A percentile compares a stretch with the other conserved stretches of the same genome.
phyloP scores from a whole-genome alignment of 1,284 basidiomycete genomes.

The Ganoderma lucidum region DNA sequence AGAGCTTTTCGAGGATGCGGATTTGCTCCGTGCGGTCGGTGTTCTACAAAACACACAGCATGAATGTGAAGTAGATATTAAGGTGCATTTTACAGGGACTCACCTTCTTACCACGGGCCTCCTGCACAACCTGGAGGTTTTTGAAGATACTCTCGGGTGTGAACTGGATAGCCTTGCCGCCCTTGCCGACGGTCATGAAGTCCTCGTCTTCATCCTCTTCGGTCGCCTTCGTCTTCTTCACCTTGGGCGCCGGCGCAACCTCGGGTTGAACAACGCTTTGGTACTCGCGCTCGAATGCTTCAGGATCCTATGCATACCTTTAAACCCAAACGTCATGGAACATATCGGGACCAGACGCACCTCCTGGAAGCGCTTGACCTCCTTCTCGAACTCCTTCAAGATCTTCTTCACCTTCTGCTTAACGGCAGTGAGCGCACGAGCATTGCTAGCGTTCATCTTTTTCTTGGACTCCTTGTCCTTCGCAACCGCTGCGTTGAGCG shows the following conservation, averaged over 20 bases:
- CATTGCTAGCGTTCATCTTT: conserved; percentile 97
- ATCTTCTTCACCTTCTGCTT: conserved; percentile 98
- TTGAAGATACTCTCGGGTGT: conserved; percentile 94
- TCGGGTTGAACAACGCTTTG: conserved; percentile 60
- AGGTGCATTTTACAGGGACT: conserved; percentile 22
- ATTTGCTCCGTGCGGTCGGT: conserved; percentile 98
- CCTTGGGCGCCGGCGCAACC: conserved; percentile 50
- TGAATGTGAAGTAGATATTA: background rate
- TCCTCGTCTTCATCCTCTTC: conserved; percentile 55
- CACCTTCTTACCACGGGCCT: conserved; percentile 97
- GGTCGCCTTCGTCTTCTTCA: conserved; percentile 44
- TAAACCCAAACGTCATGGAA: background rate
- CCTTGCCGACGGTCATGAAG: conserved; percentile 93
- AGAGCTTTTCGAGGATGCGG: conserved; percentile 87
- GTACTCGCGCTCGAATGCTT: conserved; percentile 86
- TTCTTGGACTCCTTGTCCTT: conserved; percentile 94
- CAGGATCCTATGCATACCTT: conserved; percentile 73
- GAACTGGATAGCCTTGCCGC: conserved; percentile 86
- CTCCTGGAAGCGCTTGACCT: conserved; percentile 82
- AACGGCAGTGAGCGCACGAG: conserved; percentile 94
- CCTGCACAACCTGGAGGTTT: conserved; percentile 90
- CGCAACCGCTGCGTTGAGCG: conserved; percentile 77
- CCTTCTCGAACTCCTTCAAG: conserved; percentile 88
- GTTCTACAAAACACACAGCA: conserved; percentile 63
- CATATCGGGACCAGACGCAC: conserved; percentile 51